These are phyloP conservation scores for Termitomyces sp. DNA, from an alignment of 768 basidiomycete species.

Conservation along the genomic window DNA sequence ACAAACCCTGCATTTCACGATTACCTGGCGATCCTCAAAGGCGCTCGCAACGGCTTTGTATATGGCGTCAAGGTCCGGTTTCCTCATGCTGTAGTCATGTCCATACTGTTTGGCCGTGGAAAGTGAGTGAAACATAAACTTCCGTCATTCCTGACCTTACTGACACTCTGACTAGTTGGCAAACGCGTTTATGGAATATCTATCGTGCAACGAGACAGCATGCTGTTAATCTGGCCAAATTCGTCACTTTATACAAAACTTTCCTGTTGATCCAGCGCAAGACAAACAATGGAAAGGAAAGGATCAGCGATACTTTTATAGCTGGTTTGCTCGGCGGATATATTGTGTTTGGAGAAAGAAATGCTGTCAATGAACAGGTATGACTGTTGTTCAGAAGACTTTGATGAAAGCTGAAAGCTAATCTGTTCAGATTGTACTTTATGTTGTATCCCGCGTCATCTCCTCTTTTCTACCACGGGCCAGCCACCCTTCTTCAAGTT, in stretches of 20 bases:
- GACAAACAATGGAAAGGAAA: slow-evolving; percentile 75
- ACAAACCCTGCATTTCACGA: slow-evolving; percentile 80
- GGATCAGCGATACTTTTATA: slow-evolving; percentile 80
- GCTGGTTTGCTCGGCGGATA: slow-evolving; percentile 93
- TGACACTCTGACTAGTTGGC: slow-evolving; percentile 49
- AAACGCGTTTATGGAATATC: slow-evolving; percentile 59
- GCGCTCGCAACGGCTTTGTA: slow-evolving; percentile 85
- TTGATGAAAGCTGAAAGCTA: not conserved
- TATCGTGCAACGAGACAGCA: slow-evolving; percentile 86
- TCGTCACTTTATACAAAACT: slow-evolving; percentile 90
- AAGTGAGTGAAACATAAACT: slow-evolving; percentile 50
- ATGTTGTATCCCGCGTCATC: slow-evolving; percentile 88
- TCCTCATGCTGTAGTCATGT: slow-evolving; percentile 96
- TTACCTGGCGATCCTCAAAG: slow-evolving; percentile 89
- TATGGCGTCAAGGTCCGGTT: slow-evolving; percentile 91
- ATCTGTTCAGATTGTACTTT: slow-evolving; percentile 79
- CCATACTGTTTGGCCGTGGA: slow-evolving; percentile 87
- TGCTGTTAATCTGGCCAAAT: slow-evolving; percentile 88
- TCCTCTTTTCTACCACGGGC: slow-evolving; percentile 89
- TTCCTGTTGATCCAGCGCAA: slow-evolving; percentile 79
- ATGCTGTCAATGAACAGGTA: slow-evolving; percentile 90
- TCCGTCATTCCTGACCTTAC: slow-evolving; percentile 5
- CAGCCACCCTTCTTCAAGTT: slow-evolving; percentile 38
- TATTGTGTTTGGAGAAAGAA: slow-evolving; percentile 79
- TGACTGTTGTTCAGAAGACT: slow-evolving; percentile 14